Evolutionary conservation across 148 eudicot genomes (phyloP).

Genomic region (Cornus kousa): DNA sequence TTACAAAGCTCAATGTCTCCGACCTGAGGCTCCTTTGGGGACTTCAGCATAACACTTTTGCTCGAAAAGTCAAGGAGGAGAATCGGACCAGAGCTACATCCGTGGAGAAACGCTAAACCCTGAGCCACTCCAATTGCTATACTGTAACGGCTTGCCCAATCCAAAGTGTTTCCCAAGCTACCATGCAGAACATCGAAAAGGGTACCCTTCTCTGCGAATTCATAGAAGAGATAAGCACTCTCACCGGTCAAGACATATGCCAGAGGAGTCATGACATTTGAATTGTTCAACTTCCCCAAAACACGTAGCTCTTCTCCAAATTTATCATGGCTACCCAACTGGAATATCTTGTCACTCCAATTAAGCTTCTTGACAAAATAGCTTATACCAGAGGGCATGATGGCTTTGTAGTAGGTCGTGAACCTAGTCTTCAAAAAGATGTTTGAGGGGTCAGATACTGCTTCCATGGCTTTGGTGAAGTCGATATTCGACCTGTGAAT

Average conservation of each 20-base stretch:
- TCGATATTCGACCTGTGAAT: constrained; percentile 68
- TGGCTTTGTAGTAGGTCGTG: constrained; percentile 65
- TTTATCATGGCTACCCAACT: constrained; percentile 45
- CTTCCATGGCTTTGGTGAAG: constrained; percentile 66
- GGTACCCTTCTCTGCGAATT: constrained; percentile 52
- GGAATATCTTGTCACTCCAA: constrained; percentile 64
- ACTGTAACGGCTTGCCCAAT: constrained; percentile 80
- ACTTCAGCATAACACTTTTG: constrained; percentile 61
- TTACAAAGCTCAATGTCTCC: constrained; percentile 88
- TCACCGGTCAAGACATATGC: constrained; percentile 65
- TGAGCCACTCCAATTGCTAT: constrained; percentile 83
- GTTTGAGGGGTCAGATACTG: constrained; percentile 42
- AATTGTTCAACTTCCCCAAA: constrained; percentile 62
- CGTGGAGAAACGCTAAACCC: constrained; percentile 79
- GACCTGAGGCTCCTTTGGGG: constrained; percentile 68
- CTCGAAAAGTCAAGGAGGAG: constrained; percentile 73
- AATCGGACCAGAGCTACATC: constrained; percentile 56
- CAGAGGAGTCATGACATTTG: constrained; percentile 83
- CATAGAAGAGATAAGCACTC: constrained; percentile 72
- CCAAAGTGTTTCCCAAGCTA: constrained; percentile 41
- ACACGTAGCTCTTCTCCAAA: constrained; percentile 60
- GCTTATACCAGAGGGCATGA: constrained; percentile 65
- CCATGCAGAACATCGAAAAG: constrained; percentile 65
- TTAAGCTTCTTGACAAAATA: constrained; percentile 81
- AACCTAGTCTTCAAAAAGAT: constrained; percentile 50